Percentiles rank a stretch among this genome's conserved stretches.
These are phyloP conservation scores for Pseudonitzschia multiseries DNA, from an alignment of 108 stramenopile genomes.

Conservation along the genomic window DNA sequence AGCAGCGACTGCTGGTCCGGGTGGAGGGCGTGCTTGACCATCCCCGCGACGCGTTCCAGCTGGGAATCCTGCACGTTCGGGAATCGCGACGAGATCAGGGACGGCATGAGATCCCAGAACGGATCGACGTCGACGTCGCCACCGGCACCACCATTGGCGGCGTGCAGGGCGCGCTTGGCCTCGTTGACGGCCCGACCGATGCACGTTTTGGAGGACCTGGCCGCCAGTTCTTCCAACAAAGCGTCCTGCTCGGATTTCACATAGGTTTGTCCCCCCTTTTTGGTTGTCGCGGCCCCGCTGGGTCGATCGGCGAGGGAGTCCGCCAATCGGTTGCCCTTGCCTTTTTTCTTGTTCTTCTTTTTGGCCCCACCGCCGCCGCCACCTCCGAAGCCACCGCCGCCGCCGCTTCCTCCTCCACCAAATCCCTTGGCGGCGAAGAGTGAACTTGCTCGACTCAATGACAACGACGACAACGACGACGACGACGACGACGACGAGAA, in stretches of 20 bases:
- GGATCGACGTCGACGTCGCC: conserved; percentile 55
- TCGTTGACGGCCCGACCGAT: conserved; percentile 64
- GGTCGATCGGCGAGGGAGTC: conserved; percentile 31
- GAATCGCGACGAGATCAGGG: conserved; percentile 70
- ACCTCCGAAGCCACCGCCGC: conserved; percentile 25
- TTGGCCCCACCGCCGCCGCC: conserved; percentile 24
- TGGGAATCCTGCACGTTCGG: conserved; percentile 55
- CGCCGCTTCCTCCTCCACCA: conserved; percentile 27
- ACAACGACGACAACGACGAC: no score
- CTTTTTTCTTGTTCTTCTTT: conserved; percentile 23
- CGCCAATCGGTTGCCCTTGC: conserved; percentile 23
- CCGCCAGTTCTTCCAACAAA: conserved; percentile 54
- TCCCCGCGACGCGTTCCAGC: conserved; percentile 70
- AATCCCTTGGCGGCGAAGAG: conserved; percentile 6
- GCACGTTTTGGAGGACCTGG: conserved; percentile 39
- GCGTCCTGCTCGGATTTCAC: conserved; percentile 72
- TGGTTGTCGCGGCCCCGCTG: background rate
- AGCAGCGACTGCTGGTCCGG: conserved; percentile 32
- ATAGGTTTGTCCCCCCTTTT: conserved; percentile 29
- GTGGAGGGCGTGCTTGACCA: conserved; percentile 50
- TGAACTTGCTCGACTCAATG: background rate
- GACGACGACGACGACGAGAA: no score
- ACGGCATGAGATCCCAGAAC: conserved; percentile 79
- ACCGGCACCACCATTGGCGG: conserved; percentile 32
- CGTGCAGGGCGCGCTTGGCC: conserved; percentile 24